phyloP scores from a whole-genome alignment of 2,329 filamentous ascomycete species.

The Chrysoporthe cubensis region DNA sequence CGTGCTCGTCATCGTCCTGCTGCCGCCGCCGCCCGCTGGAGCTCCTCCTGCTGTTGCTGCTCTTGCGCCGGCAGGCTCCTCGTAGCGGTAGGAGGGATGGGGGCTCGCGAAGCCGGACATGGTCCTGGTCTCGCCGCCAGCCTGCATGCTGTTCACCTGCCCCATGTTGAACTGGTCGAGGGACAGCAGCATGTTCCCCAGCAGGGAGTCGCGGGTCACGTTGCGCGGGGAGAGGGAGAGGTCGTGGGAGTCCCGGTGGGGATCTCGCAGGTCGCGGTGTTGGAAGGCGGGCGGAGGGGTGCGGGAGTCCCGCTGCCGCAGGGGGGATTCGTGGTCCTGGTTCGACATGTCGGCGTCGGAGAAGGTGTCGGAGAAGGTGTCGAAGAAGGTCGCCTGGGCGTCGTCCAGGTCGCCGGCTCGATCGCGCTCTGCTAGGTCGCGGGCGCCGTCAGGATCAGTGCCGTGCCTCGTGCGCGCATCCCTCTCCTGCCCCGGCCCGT shows the following conservation, averaged over 20 bases:
- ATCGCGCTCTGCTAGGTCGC: slow-evolving; percentile 14
- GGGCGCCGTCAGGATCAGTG: slow-evolving; percentile 18
- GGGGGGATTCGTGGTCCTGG: slow-evolving; percentile 29
- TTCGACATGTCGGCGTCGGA: slow-evolving; percentile 38
- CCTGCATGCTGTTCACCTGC: slow-evolving; percentile 42
- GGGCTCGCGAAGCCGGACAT: slow-evolving; percentile 32
- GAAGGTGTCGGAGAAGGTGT: slow-evolving; percentile 45
- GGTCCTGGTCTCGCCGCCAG: slow-evolving; percentile 32
- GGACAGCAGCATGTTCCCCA: slow-evolving; percentile 93
- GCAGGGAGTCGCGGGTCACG: slow-evolving; percentile 85
- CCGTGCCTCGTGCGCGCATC: slow-evolving; percentile 21
- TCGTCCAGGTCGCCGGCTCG: slow-evolving; percentile 32
- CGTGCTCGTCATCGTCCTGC: slow-evolving; percentile 35
- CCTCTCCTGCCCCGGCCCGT: slow-evolving; percentile 20
- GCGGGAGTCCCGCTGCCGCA: slow-evolving; percentile 33
- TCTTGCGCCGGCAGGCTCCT: slow-evolving; percentile 30
- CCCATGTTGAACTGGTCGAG: slow-evolving; percentile 79
- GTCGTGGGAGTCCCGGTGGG: slow-evolving; percentile 74
- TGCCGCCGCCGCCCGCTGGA: slow-evolving; percentile 31
- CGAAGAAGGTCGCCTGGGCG: slow-evolving; percentile 36
- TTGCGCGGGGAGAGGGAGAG: slow-evolving; percentile 77
- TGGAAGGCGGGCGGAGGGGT: slow-evolving; percentile 34
- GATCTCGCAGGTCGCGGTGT: slow-evolving; percentile 33
- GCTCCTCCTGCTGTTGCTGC: slow-evolving; percentile 29
- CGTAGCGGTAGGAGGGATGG: slow-evolving; percentile 35